Percentiles rank a stretch among this genome's conserved stretches.
Conservation (phyloP, 2,329 filamentous ascomycete species). For the Colletotrichum sp. region DNA sequence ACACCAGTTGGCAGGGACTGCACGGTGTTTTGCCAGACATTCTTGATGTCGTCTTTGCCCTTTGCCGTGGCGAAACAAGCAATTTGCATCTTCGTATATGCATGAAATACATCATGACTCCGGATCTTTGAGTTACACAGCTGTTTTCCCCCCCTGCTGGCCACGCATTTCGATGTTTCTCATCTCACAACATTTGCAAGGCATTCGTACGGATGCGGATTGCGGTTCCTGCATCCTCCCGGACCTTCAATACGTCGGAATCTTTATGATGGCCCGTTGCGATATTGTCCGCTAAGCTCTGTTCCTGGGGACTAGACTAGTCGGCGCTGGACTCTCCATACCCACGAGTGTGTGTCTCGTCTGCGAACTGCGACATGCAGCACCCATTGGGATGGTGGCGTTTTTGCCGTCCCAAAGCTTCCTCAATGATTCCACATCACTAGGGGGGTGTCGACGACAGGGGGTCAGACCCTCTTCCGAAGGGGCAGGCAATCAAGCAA, state of each 20-base stretch:
- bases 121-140: background rate
- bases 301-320: background rate
- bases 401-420: background rate
- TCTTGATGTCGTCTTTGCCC: background rate
- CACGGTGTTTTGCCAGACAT: background rate
- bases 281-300: background rate
- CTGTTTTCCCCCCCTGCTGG: too few relatives aligned
- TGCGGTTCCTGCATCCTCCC: background rate
- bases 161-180: background rate
- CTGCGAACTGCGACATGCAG: constrained; percentile 16
- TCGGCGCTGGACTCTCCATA: background rate
- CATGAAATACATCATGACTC: background rate
- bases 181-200: background rate
- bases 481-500: background rate
- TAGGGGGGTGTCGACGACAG: background rate
- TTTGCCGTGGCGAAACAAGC: background rate
- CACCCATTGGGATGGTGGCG: background rate
- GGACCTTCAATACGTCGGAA: background rate
- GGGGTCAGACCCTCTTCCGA: background rate
- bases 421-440: constrained; percentile 10
- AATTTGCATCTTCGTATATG: background rate
- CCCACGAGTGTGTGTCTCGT: constrained; percentile 4
- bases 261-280: background rate
- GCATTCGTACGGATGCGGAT: background rate
- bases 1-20: background rate